Evolutionary conservation across 2,329 filamentous ascomycete species (phyloP).

Genomic region (Ambrosiella cleistominuta): DNA sequence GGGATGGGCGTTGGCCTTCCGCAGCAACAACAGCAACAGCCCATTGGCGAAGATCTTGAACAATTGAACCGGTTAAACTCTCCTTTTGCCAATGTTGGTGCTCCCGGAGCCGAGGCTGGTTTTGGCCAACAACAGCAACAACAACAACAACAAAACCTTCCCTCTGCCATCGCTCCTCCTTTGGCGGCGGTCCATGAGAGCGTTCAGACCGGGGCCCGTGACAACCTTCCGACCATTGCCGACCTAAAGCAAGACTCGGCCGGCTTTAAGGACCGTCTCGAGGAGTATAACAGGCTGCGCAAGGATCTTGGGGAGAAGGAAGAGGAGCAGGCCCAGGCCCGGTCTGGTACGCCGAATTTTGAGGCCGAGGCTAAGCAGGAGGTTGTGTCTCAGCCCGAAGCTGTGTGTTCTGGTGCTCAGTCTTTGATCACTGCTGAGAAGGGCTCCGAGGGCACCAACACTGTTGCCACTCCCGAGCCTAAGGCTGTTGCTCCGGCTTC

Average conservation of each 20-base stretch:
- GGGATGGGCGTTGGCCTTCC: neutral
- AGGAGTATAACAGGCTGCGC: slow-evolving; percentile 66
- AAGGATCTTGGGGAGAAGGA: slow-evolving; percentile 34
- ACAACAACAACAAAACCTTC: neutral
- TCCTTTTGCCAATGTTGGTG: neutral
- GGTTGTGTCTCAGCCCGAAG: slow-evolving; percentile 16
- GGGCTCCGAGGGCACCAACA: no score
- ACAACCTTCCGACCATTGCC: slow-evolving; percentile 29
- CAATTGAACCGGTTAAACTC: neutral
- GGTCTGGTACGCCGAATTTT: slow-evolving; percentile 20
- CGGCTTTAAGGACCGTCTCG: slow-evolving; percentile 53
- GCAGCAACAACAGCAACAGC: neutral
- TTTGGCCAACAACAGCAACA: no score
- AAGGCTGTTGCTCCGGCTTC: neutral
- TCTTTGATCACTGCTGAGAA: no score
- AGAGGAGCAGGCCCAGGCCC: slow-evolving; percentile 16
- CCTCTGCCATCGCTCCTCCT: neutral
- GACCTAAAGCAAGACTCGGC: slow-evolving; percentile 37
- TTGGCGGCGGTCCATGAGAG: neutral
- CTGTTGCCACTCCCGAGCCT: no score
- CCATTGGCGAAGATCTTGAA: neutral
- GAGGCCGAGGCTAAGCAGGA: slow-evolving; percentile 31
- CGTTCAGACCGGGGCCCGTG: neutral
- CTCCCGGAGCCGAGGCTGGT: no score
- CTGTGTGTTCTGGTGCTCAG: neutral